Conservation (phyloP, 495 filamentous ascomycete species). For the Talaromyces borbonicus region DNA sequence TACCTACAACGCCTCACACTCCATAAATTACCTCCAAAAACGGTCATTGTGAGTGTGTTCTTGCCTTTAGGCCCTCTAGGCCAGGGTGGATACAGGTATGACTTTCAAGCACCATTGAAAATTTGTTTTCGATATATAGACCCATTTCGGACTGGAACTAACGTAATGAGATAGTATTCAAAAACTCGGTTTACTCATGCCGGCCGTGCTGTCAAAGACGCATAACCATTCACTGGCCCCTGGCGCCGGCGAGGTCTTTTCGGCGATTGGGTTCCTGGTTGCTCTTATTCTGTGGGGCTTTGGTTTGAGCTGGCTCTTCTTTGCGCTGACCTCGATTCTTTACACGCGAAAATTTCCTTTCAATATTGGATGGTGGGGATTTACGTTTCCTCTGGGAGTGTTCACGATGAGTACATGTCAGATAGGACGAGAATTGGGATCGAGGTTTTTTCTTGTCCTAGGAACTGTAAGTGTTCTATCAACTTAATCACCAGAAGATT, state of each 20-base stretch:
- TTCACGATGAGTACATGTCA: slow-evolving; percentile 32
- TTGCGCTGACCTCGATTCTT: slow-evolving; percentile 26
- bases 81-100: slow-evolving; percentile 32
- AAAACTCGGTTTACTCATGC: slow-evolving; percentile 24
- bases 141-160: neutral
- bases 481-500: neutral
- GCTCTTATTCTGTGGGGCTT: slow-evolving; percentile 34
- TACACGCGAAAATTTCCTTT: slow-evolving; percentile 36
- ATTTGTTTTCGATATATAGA: neutral
- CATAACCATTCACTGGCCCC: slow-evolving; percentile 5
- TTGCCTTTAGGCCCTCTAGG: slow-evolving; percentile 45
- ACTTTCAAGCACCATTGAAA: neutral
- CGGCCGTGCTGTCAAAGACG: slow-evolving; percentile 16
- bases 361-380: slow-evolving; percentile 52
- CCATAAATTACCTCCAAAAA: slow-evolving; percentile 36
- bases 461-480: slow-evolving; percentile 19
- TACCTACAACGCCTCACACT: slow-evolving; percentile 45
- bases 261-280: slow-evolving; percentile 25
- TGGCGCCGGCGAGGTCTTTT: slow-evolving; percentile 24
- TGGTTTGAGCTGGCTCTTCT: slow-evolving; percentile 30
- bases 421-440: slow-evolving; percentile 32
- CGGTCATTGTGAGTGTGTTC: slow-evolving; percentile 43
- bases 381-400: slow-evolving; percentile 43
- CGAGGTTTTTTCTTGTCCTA: slow-evolving; percentile 35
- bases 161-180: slow-evolving; percentile 13